phyloP scores from a whole-genome alignment of 495 filamentous ascomycete species.

The Cairneyella variabilis region DNA sequence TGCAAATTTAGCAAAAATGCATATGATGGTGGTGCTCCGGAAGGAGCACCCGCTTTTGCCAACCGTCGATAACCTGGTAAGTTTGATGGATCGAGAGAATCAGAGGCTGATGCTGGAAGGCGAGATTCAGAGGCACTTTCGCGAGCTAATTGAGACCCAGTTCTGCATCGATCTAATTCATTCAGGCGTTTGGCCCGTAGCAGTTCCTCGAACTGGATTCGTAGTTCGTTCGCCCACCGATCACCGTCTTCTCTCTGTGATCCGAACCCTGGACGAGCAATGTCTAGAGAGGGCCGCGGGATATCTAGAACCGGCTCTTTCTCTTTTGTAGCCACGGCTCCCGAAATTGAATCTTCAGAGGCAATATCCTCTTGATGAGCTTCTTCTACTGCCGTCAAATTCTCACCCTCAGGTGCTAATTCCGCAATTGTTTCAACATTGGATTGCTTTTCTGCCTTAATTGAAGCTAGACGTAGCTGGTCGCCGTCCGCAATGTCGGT shows the following conservation, averaged over 20 bases:
- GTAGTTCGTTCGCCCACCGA: conserved; percentile 49
- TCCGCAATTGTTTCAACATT: no score
- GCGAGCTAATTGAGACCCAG: conserved; percentile 49
- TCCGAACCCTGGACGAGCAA: conserved; percentile 26
- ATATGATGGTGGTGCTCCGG: conserved; percentile 51
- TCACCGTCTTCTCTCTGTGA: conserved; percentile 37
- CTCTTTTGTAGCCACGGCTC: no score
- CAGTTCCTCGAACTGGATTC: conserved; percentile 67
- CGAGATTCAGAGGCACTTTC: conserved; percentile 43
- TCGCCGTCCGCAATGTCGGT: no score
- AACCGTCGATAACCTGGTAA: conserved; percentile 32
- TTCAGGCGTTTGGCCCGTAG: conserved; percentile 75
- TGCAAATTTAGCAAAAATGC: conserved; percentile 69
- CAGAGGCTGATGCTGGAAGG: conserved; percentile 30
- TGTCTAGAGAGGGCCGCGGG: no score
- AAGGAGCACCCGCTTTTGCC: conserved; percentile 30
- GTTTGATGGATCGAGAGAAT: conserved; percentile 29
- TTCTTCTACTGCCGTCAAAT: no score
- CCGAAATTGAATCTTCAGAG: no score
- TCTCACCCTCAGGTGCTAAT: no score
- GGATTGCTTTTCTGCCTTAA: no score
- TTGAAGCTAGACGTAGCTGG: no score
- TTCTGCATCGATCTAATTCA: conserved; percentile 59
- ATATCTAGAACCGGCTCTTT: no score
- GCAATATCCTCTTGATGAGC: no score